phyloP scores from a whole-genome alignment of 1,284 basidiomycete genomes.

The Pseudozyma sp. region DNA sequence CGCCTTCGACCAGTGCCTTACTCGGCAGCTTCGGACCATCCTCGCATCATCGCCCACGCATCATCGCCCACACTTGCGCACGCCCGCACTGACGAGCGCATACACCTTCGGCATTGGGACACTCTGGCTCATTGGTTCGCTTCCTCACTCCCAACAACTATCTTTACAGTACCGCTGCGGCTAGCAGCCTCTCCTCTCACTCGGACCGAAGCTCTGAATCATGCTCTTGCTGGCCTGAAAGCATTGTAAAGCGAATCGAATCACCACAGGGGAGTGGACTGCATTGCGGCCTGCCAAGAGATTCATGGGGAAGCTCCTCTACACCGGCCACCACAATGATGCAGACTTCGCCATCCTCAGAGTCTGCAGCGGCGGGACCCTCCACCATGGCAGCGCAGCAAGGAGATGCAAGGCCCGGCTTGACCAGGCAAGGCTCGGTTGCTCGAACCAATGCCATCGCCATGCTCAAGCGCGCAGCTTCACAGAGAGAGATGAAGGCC shows the following conservation, averaged over 20 bases:
- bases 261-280: not conserved
- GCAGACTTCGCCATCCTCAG: slow-evolving; percentile 10
- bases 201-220: not conserved
- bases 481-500: slow-evolving; percentile 52
- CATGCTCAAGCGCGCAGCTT: slow-evolving; percentile 59
- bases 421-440: slow-evolving; percentile 39
- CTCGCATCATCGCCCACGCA: too few relatives aligned
- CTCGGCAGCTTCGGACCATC: too few relatives aligned
- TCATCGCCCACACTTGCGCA: too few relatives aligned
- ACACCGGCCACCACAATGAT: slow-evolving; percentile 8
- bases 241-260: not conserved
- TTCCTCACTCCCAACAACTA: too few relatives aligned
- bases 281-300: not conserved
- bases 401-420: slow-evolving; percentile 7
- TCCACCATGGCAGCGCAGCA: slow-evolving; percentile 9
- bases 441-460: slow-evolving; percentile 57
- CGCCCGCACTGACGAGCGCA: too few relatives aligned
- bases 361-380: not conserved
- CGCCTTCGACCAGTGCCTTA: too few relatives aligned
- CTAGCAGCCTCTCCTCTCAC: too few relatives aligned
- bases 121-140: too few relatives aligned
- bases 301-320: too few relatives aligned
- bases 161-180: too few relatives aligned
- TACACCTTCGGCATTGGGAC: too few relatives aligned
- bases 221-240: slow-evolving; percentile 1